These are phyloP conservation scores for Lachancea thermotolerans DNA, from an alignment of 805 yeast species.

Conservation along the genomic window DNA sequence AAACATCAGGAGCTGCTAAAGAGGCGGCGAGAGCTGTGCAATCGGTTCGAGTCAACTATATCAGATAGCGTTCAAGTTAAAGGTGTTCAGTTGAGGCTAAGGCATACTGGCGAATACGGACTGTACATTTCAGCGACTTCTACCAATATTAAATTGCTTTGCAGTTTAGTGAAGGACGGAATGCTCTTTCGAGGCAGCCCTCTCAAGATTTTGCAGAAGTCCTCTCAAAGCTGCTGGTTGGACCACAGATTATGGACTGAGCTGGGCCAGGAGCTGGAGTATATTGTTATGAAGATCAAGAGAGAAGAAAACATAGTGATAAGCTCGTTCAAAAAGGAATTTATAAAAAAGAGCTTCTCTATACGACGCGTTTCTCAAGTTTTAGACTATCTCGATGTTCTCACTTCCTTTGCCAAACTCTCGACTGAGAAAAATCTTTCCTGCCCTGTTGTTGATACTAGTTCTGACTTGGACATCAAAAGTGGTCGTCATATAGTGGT, in stretches of 20 bases:
- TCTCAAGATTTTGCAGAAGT: slow-evolving; percentile 33
- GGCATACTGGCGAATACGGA: slow-evolving; percentile 41
- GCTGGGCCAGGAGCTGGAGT: slow-evolving; percentile 44
- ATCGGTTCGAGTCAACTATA: slow-evolving; percentile 29
- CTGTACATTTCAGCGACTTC: slow-evolving; percentile 41
- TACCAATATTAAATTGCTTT: slow-evolving; percentile 19
- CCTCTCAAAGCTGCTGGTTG: slow-evolving; percentile 41
- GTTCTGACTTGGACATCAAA: slow-evolving; percentile 41
- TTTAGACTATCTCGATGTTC: slow-evolving; percentile 64
- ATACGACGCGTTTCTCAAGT: slow-evolving; percentile 45
- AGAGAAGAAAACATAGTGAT: slow-evolving; percentile 51
- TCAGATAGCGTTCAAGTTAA: slow-evolving; percentile 22
- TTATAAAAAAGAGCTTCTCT: slow-evolving; percentile 38
- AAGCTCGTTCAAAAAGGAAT: slow-evolving; percentile 39
- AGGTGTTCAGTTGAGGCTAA: slow-evolving; percentile 34
- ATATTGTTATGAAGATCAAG: slow-evolving; percentile 41
- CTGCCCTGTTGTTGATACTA: slow-evolving; percentile 54
- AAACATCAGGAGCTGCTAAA: slow-evolving; percentile 24
- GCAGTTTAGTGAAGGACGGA: slow-evolving; percentile 20
- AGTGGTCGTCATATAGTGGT: slow-evolving; percentile 85
- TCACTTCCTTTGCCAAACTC: slow-evolving; percentile 63
- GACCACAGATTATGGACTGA: slow-evolving; percentile 44
- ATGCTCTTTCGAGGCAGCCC: slow-evolving; percentile 13
- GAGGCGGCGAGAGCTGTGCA: slow-evolving; percentile 24
- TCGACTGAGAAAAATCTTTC: slow-evolving; percentile 63